These are phyloP conservation scores for Oxyria digyna DNA, from an alignment of 148 eudicot genomes.

Conservation along the genomic window DNA sequence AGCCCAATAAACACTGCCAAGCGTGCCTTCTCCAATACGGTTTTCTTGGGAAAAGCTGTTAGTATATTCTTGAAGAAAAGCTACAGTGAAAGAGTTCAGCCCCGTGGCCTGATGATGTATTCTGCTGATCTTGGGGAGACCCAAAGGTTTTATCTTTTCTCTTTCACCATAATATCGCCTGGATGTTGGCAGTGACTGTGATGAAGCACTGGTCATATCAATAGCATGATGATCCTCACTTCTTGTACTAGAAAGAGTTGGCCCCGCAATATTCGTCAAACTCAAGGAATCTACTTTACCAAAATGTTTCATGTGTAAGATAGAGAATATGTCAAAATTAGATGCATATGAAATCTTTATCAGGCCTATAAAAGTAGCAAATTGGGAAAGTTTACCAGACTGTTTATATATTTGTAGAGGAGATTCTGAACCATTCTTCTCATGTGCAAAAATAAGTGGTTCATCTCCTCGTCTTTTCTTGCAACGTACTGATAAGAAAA, in stretches of 20 bases:
- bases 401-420: constrained; percentile 32
- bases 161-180: constrained; percentile 36
- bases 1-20: constrained; percentile 72
- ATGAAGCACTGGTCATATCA: constrained; percentile 33
- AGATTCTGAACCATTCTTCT: constrained; percentile 20
- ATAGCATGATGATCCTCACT: constrained; percentile 42
- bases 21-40: constrained; percentile 65
- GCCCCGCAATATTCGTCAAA: constrained; percentile 12
- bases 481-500: constrained; percentile 40
- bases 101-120: constrained; percentile 13
- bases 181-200: constrained; percentile 41
- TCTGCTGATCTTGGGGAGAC: constrained; percentile 14
- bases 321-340: not conserved
- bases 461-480: constrained; percentile 29
- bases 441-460: constrained; percentile 16
- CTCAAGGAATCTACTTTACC: constrained; percentile 23
- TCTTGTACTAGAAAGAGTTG: constrained; percentile 16
- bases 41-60: constrained; percentile 88
- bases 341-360: not conserved
- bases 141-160: constrained; percentile 30
- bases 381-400: constrained; percentile 14
- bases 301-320: not conserved
- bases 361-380: not conserved
- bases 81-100: constrained; percentile 46
- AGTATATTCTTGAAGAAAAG: constrained; percentile 76